Base-by-base conservation (phyloP, 225 moss, liverwort and hornwort species). In the Asterella californica region DNA sequence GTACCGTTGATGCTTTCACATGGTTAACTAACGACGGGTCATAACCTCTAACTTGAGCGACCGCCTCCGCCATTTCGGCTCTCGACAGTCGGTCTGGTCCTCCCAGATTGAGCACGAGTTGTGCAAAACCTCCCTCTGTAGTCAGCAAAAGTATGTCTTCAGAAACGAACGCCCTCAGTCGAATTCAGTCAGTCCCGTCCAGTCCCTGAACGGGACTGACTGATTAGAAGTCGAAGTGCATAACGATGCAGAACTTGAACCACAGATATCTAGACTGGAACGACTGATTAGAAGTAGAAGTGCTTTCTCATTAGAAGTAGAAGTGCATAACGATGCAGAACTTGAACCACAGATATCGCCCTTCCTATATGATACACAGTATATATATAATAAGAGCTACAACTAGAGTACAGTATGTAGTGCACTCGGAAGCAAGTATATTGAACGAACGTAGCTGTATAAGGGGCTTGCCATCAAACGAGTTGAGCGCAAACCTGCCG, bases 81-180 rank as follows among this genome's bases (percentile, higher is more conserved):
- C 97, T 88, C 46, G 97, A 97, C 70, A 97, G 80, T 15, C 94
- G 91, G 57, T 92, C 89, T 30, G 92, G 91, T 25, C 97, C 97
- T 76, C 93, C 97, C 25, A 94, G 52, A 68, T 97, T 97, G 47
- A 93, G 82, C 62, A 91, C 79, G 64, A 93, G 71, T 19, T 87
- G 90, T 33, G 80, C 52, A 75, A 79, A 83, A 10, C 85, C 86
- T 4, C 88, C 83, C 49, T 84, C 88, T 88, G 84, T 47, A 76
- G 60, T 30, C 22, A 53, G 52, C 47, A 62, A 72, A 46, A 38
- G n/a, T 22, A 55, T 11, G 24, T 66, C 50, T 53, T 18, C 72
- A 66, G 49, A 33, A 67, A 32, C 3, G 6, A 65, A 49, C 46
- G 11, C 15, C 60, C 25, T n/a, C 0, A 46, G 78, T 34, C 10